Base-by-base conservation (phyloP, 257 asterid genomes). In the Cordia subcordata region DNA sequence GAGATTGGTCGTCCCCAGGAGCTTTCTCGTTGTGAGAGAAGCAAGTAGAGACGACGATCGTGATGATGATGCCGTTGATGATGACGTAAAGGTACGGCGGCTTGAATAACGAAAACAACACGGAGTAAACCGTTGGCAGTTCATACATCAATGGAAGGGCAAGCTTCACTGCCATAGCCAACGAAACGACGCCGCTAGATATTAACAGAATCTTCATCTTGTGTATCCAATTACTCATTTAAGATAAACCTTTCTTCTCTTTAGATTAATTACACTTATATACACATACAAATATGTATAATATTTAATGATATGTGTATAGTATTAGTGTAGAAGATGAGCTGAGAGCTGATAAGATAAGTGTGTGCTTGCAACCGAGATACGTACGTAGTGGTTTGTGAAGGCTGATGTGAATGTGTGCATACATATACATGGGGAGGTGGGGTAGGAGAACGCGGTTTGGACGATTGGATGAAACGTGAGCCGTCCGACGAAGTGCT, bases 21-120 rank as follows among this genome's bases (percentile, higher is more conserved):
- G 53, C 16, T 61, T 63, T 75, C 14, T 49, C 39, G 0, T 33
- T 39, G 16, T 22, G 63, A 9, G 40, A 57, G 73, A 81, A 80
- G 57, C 83, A 84, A 21, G 98, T 80, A 20, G 91, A 22, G 10
- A 81, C 87, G 63, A 61, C 92, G 61, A 90, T 79, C 23, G 82
- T 71, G 61, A 90, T 65, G 74, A 90, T 85, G 68, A 90, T 90
- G 13, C 78, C 85, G 70, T 90, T 85, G 73, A 85, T 66, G 72
- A 87, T 61, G 37, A 90, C 37, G 70, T 81, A 87, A 64, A 90
- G 60, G 50, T 85, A 90, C 13, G 95, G 96, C 32, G 96, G 96
- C 69, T 73, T 87, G 53, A 85, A 45, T 81, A 86, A 83, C 27
- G 70, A 49, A 27, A 39, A 11, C 15, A 78, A 3, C 1, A 69